These are phyloP conservation scores for Hemisphaericaspora xylofermentans DNA, from an alignment of 1,139 yeast genomes.

Conservation along the genomic window DNA sequence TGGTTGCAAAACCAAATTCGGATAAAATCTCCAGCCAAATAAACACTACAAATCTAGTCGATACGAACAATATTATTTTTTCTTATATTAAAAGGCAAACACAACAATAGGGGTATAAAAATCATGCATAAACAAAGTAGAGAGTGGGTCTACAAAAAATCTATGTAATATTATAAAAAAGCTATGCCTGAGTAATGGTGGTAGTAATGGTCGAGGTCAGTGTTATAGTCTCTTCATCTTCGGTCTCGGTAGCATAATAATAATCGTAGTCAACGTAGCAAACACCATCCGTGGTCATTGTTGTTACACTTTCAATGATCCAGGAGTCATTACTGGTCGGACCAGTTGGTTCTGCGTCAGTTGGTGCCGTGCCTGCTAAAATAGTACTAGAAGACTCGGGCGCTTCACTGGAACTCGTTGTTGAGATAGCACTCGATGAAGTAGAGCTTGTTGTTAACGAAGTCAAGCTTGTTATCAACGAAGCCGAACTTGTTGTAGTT, in stretches of 20 bases:
- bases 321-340: slow-evolving; percentile 39
- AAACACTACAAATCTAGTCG: background rate
- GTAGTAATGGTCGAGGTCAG: slow-evolving; percentile 38
- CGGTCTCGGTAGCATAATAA: slow-evolving; percentile 33
- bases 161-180: background rate
- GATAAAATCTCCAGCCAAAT: background rate
- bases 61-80: background rate
- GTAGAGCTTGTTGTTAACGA: background rate
- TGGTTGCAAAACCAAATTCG: slow-evolving; percentile 6
- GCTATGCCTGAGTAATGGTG: slow-evolving; percentile 30
- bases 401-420: too few species aligned
- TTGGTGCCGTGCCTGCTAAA: slow-evolving; percentile 11
- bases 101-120: background rate
- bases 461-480: too few species aligned
- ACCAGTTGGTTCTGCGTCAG: slow-evolving; percentile 33
- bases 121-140: background rate
- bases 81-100: slow-evolving; percentile 1
- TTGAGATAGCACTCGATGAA: too few species aligned
- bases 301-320: slow-evolving; percentile 38
- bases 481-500: too few species aligned
- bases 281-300: slow-evolving; percentile 34
- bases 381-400: background rate
- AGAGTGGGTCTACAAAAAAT: background rate
- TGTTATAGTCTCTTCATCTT: slow-evolving; percentile 34
- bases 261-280: slow-evolving; percentile 47